phyloP scores from a whole-genome alignment of 129 eudicot species.

The sunflower (Helianthus annuus) region DNA sequence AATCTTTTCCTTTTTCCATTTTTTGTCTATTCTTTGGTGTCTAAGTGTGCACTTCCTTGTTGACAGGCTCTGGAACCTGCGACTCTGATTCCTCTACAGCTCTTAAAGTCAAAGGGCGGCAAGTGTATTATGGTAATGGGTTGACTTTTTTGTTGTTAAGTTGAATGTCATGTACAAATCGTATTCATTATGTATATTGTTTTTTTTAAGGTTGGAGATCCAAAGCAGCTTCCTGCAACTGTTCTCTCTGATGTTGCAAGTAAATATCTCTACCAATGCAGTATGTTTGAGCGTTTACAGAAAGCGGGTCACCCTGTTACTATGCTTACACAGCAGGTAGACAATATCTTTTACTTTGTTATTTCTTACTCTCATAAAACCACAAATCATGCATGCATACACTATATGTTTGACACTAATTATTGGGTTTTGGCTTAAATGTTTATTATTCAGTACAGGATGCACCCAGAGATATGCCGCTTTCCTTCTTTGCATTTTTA shows the following conservation, averaged over 20 bases:
- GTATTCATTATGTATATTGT: conserved; percentile 15
- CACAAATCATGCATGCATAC: conserved; percentile 11
- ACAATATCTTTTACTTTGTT: no score
- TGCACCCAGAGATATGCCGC: conserved; percentile 96
- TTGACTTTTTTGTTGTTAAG: conserved; percentile 1
- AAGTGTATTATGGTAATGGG: conserved; percentile 75
- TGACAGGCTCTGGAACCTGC: conserved; percentile 98
- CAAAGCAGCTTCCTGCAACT: conserved; percentile 99
- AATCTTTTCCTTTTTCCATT: conserved; percentile 20
- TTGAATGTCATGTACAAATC: conserved; percentile 8
- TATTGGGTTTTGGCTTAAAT: not conserved
- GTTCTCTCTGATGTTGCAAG: conserved; percentile 93
- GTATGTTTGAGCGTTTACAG: conserved; percentile 99
- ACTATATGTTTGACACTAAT: conserved; percentile 1
- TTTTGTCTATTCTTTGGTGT: conserved; percentile 7
- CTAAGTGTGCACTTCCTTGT: conserved; percentile 22
- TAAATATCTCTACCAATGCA: conserved; percentile 81
- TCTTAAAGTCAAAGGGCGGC: conserved; percentile 82
- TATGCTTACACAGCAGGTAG: conserved; percentile 89
- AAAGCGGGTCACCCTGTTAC: conserved; percentile 91
- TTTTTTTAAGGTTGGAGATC: conserved; percentile 84
- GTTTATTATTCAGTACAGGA: conserved; percentile 72
- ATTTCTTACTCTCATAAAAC: conserved; percentile 4
- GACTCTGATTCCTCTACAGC: conserved; percentile 90
- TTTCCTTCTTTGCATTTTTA: conserved; percentile 96